Base-by-base conservation (phyloP, 73 alveolate genomes). In the Stentor coeruleus region DNA sequence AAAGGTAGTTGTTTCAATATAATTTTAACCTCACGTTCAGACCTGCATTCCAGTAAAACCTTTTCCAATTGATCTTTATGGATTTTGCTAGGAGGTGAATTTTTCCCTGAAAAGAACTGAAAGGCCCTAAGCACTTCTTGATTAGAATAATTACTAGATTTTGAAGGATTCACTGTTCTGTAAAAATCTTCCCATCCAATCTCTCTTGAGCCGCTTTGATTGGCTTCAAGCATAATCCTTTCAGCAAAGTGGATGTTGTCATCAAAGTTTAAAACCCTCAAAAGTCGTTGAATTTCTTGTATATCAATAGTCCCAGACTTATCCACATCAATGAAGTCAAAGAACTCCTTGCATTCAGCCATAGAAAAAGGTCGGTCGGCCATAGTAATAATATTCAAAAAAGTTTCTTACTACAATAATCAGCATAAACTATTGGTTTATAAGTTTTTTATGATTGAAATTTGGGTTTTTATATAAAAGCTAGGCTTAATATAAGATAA, bases 311-410 rank as follows among this genome's bases (percentile, higher is more conserved):
- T 66, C 42, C 79, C 79, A 28, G 79, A 66, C 79, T 66, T 66
- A 33, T 66, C 79, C 11, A 66, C 39, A 33, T 66, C 79, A 33
- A 66, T 66, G 79, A 66, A 66, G 2, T 66, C 79, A 33, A 66
- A 66, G 79, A 66, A 66, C 33, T 66, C 79, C 39, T 66, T 66
- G 79, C 79, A 66, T 31, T 66, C 79, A 28, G 79, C 79, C 79
- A 66, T 66, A 33, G 79, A 66, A 66, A 66, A 66, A 1, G 79
- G 79, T 33, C 79, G n/a, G 37, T 66, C 79, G n/a, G 49, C 79
- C 79, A 66, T 66, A 49, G n/a, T n/a, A n/a, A n/a, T n/a, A n/a
- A n/a, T n/a, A n/a, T n/a, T n/a, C n/a, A n/a, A n/a, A n/a, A n/a
- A n/a, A n/a, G n/a, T n/a, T n/a, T n/a, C n/a, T n/a, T n/a, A n/a